These are phyloP conservation scores for Agaricus bisporus DNA, from an alignment of 768 basidiomycete genomes.

Conservation along the genomic window DNA sequence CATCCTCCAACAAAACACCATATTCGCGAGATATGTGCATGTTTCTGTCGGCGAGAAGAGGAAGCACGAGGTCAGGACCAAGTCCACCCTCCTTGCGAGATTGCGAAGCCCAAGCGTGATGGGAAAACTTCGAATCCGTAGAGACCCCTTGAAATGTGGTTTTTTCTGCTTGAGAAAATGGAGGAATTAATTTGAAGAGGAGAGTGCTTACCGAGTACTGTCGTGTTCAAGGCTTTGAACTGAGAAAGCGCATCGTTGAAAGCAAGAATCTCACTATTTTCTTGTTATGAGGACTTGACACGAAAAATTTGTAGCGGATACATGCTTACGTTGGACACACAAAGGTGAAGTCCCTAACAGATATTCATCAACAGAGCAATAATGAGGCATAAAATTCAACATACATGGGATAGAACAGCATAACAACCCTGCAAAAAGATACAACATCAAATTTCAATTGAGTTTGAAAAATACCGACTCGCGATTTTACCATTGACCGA, in stretches of 20 bases:
- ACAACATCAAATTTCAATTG: constrained; percentile 1
- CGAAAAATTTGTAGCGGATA: background rate
- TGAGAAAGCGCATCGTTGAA: constrained; percentile 83
- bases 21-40: constrained; percentile 82
- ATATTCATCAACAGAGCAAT: background rate
- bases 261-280: constrained; percentile 72
- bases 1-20: constrained; percentile 83
- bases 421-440: constrained; percentile 61
- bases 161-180: background rate
- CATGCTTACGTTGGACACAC: constrained; percentile 74
- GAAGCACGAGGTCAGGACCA: constrained; percentile 81
- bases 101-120: constrained; percentile 82
- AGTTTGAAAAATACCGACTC: background rate
- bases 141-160: constrained; percentile 51
- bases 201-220: constrained; percentile 63
- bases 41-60: constrained; percentile 73
- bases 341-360: constrained; percentile 73
- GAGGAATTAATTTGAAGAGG: background rate
- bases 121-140: constrained; percentile 85
- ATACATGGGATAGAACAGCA: constrained; percentile 92
- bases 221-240: constrained; percentile 69
- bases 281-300: background rate
- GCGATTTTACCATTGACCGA: constrained; percentile 73
- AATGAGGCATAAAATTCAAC: constrained; percentile 18
- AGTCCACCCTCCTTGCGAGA: constrained; percentile 84